A percentile compares a stretch with the other conserved stretches of the same genome.
Conservation (phyloP, 192 early-diverging fungal species). For the Coemansia sp. region DNA sequence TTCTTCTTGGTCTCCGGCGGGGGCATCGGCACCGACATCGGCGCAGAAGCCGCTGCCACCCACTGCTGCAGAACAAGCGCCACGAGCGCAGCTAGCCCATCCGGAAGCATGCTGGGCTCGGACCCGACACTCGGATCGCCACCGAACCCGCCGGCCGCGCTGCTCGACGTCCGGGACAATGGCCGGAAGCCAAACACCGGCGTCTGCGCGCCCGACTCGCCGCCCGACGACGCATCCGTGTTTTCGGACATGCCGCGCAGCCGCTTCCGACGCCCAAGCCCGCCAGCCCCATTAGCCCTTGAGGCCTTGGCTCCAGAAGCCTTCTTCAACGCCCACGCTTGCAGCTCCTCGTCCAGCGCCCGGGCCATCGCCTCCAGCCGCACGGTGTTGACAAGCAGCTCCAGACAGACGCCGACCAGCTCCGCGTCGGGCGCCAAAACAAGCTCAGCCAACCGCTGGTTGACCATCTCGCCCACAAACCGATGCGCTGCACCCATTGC, state of each 20-base stretch:
- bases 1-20: background rate
- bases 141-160: background rate
- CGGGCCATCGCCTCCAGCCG: conserved; percentile 45
- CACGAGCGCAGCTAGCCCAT: conserved; percentile 34
- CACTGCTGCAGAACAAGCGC: conserved; percentile 52
- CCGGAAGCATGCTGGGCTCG: conserved; percentile 45
- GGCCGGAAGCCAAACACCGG: conserved; percentile 36
- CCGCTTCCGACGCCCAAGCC: conserved; percentile 3
- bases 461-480: conserved; percentile 34
- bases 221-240: conserved; percentile 16
- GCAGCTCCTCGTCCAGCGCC: conserved; percentile 49
- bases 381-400: conserved; percentile 52
- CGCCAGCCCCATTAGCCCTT: background rate
- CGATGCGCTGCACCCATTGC: background rate
- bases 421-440: conserved; percentile 40
- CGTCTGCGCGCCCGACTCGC: conserved; percentile 46
- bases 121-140: background rate
- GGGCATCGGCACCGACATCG: conserved; percentile 3
- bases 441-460: conserved; percentile 34
- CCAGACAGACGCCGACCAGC: conserved; percentile 33
- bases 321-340: conserved; percentile 13
- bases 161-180: conserved; percentile 7
- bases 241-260: conserved; percentile 1
- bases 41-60: conserved; percentile 34
- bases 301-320: background rate